Conservation (phyloP, 345 rosid genomes). For the Salix suchowensis region DNA sequence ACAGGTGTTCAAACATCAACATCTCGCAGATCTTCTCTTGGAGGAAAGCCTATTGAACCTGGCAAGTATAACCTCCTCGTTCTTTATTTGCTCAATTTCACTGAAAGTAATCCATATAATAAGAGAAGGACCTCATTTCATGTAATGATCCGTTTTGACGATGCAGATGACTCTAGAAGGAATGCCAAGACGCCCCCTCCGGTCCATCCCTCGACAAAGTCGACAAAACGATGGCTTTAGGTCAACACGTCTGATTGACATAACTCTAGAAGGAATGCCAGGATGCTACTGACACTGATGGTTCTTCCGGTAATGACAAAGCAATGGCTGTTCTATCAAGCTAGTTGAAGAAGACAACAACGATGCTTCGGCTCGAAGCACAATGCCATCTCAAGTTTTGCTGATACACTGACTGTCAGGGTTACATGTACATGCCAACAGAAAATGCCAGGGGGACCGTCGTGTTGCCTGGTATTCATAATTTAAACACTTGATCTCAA, state of each 20-base stretch:
- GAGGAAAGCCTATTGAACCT: constrained; percentile 51
- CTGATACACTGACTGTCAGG: neutral
- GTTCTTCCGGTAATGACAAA: neutral
- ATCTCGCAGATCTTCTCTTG: constrained; percentile 77
- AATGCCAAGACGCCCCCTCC: constrained; percentile 81
- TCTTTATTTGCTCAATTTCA: neutral
- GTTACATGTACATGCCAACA: too few species aligned
- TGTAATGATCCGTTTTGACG: constrained; percentile 15
- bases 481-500: neutral
- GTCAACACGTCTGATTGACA: too few species aligned
- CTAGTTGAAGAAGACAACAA: neutral
- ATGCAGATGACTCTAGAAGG: constrained; percentile 39
- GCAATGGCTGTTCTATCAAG: too few species aligned
- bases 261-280: too few species aligned
- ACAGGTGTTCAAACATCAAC: constrained; percentile 48
- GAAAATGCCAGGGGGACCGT: neutral
- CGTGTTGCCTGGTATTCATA: neutral
- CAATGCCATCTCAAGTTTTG: neutral
- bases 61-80: constrained; percentile 31
- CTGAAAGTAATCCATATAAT: too few species aligned
- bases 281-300: neutral
- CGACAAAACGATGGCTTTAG: constrained; percentile 7
- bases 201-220: constrained; percentile 2
- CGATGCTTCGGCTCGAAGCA: constrained; percentile 52
- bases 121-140: neutral